Percentiles rank a stretch among this genome's conserved stretches.
Evolutionary conservation across 495 filamentous ascomycete species (phyloP).

Genomic region (Chaetomium cochliodes): DNA sequence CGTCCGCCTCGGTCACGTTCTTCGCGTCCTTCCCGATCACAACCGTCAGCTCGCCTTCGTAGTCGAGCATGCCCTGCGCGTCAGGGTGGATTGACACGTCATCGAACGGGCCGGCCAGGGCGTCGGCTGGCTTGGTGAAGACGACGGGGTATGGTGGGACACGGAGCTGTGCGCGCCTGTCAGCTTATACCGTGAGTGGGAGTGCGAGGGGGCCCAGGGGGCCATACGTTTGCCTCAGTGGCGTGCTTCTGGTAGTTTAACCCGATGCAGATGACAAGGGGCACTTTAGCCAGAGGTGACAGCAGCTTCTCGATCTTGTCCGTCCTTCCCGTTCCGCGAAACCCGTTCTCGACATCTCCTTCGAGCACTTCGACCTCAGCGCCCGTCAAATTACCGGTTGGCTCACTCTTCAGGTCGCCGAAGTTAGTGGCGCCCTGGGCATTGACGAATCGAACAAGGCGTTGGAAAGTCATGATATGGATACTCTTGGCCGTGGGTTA

Average conservation of each 20-base stretch:
- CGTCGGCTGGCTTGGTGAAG: slow-evolving; percentile 50
- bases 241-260: slow-evolving; percentile 29
- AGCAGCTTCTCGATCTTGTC: slow-evolving; percentile 9
- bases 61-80: slow-evolving; percentile 50
- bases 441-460: slow-evolving; percentile 4
- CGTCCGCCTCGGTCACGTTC: slow-evolving; percentile 37
- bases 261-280: slow-evolving; percentile 27
- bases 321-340: not conserved
- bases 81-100: slow-evolving; percentile 37
- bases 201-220: no score
- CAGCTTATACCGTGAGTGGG: not conserved
- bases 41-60: slow-evolving; percentile 41
- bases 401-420: slow-evolving; percentile 6
- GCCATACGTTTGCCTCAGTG: slow-evolving; percentile 22
- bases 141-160: slow-evolving; percentile 45
- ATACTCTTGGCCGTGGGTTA: not conserved
- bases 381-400: not conserved
- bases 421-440: not conserved
- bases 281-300: slow-evolving; percentile 10
- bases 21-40: slow-evolving; percentile 42
- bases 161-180: slow-evolving; percentile 33
- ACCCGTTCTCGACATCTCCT: slow-evolving; percentile 4
- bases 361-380: slow-evolving; percentile 11
- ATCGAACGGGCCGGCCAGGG: slow-evolving; percentile 39
- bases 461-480: slow-evolving; percentile 6